Percentiles rank a stretch among this genome's conserved stretches.
Evolutionary conservation across 177 flowering plant genomes (phyloP).

Genomic region (Vitis hybrid): DNA sequence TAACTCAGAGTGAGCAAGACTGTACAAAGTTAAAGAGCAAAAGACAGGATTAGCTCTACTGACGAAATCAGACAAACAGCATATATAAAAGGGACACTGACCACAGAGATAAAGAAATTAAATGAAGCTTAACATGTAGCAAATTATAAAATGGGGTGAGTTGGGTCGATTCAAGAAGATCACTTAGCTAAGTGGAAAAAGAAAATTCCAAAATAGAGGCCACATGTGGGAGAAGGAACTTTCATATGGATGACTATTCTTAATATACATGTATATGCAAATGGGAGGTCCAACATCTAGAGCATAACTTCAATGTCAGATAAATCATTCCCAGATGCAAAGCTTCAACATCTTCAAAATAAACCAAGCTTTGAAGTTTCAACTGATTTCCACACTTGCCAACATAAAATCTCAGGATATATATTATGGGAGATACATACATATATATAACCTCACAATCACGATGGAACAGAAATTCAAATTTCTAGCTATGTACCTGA

Average conservation of each 20-base stretch:
- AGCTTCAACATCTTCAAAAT: too few relatives aligned
- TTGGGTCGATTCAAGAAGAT: background rate
- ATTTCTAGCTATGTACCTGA: conserved; percentile 56
- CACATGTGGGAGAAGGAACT: background rate
- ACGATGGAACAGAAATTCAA: background rate
- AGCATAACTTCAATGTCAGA: too few relatives aligned
- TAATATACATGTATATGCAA: background rate
- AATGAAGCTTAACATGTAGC: background rate
- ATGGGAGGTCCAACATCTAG: background rate
- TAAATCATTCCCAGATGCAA: too few relatives aligned
- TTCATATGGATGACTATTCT: background rate
- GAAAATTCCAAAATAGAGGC: background rate
- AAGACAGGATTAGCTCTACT: background rate
- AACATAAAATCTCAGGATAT: too few relatives aligned
- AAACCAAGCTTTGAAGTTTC: too few relatives aligned
- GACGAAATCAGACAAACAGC: background rate
- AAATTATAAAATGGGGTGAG: background rate
- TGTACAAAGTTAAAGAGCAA: conserved; percentile 30
- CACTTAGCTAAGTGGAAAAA: background rate
- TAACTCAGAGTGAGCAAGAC: conserved; percentile 97
- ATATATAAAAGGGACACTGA: background rate
- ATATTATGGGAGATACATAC: too few relatives aligned
- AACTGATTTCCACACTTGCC: too few relatives aligned
- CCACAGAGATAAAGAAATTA: background rate
- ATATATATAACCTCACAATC: background rate